phyloP scores from a whole-genome alignment of 306 rosid species.

The Senna tora region DNA sequence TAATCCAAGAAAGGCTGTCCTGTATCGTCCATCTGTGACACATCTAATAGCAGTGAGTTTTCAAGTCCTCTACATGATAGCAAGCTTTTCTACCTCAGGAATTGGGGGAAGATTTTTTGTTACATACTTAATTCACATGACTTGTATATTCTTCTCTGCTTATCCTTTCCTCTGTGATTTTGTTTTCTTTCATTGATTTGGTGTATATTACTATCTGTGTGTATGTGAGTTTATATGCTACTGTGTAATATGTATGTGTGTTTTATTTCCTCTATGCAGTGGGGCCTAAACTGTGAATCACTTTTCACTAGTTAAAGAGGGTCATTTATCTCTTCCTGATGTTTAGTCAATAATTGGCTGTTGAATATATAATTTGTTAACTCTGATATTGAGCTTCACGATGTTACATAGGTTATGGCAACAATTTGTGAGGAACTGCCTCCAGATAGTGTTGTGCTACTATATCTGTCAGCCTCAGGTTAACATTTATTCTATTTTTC shows the following conservation, averaged over 20 bases:
- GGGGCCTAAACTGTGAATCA: slow-evolving; percentile 22
- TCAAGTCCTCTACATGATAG: background rate
- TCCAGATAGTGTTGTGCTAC: slow-evolving; percentile 77
- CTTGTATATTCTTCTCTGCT: slow-evolving; percentile 13
- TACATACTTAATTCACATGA: slow-evolving; percentile 4
- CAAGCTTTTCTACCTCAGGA: background rate
- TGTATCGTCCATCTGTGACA: slow-evolving; percentile 90
- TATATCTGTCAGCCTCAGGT: slow-evolving; percentile 97
- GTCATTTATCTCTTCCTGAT: slow-evolving; percentile 18
- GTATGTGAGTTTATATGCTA: background rate
- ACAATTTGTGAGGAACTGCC: slow-evolving; percentile 96
- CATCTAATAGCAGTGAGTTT: slow-evolving; percentile 91
- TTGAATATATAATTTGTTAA: slow-evolving; percentile 19
- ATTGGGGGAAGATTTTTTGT: background rate
- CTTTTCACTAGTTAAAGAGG: slow-evolving; percentile 12
- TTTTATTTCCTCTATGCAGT: slow-evolving; percentile 16
- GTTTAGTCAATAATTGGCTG: background rate
- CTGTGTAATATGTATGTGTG: background rate
- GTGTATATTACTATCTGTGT: slow-evolving; percentile 25
- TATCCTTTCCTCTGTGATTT: background rate
- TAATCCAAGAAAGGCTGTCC: slow-evolving; percentile 90
- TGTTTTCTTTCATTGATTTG: slow-evolving; percentile 13
- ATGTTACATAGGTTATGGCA: slow-evolving; percentile 80
- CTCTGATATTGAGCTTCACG: slow-evolving; percentile 39
- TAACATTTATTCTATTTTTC: slow-evolving; percentile 37